These are phyloP conservation scores for Pharus latifolius DNA, from an alignment of 176 grass and related monocot genomes.

Conservation along the genomic window DNA sequence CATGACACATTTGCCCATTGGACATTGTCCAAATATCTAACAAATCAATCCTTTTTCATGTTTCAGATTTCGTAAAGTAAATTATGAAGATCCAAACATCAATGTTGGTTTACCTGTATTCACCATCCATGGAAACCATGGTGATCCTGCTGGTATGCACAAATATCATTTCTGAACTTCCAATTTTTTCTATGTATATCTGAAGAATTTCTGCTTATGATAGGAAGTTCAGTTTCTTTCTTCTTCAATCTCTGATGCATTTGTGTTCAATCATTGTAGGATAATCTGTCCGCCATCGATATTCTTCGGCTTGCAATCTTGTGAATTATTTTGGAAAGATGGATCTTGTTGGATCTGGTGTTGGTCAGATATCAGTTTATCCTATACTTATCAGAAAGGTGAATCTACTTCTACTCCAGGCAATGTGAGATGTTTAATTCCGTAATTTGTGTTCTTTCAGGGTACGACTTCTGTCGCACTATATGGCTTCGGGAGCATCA, in stretches of 20 bases:
- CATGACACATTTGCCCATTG: too few relatives aligned
- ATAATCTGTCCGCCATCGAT: constrained; percentile 68
- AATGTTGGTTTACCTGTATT: constrained; percentile 83
- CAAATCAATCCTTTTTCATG: too few relatives aligned
- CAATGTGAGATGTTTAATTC: neutral
- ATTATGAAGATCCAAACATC: constrained; percentile 71
- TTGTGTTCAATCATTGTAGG: constrained; percentile 30
- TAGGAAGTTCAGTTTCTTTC: neutral
- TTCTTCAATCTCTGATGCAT: neutral
- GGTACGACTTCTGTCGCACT: constrained; percentile 58
- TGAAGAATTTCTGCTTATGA: neutral
- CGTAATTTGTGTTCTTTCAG: constrained; percentile 36
- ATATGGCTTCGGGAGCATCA: constrained; percentile 75
- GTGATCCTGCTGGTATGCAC: constrained; percentile 67
- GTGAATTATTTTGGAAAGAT: constrained; percentile 94
- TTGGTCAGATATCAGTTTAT: constrained; percentile 49
- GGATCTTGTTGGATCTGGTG: constrained; percentile 45
- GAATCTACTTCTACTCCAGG: neutral
- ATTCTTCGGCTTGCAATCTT: constrained; percentile 71
- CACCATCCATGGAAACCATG: constrained; percentile 80
- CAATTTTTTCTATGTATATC: neutral
- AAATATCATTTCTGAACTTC: neutral
- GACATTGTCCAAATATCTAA: too few relatives aligned
- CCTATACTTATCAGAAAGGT: constrained; percentile 81
- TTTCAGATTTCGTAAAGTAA: constrained; percentile 67